phyloP scores from a whole-genome alignment of 164 flowering plant genomes.

The Platanus orientalis region DNA sequence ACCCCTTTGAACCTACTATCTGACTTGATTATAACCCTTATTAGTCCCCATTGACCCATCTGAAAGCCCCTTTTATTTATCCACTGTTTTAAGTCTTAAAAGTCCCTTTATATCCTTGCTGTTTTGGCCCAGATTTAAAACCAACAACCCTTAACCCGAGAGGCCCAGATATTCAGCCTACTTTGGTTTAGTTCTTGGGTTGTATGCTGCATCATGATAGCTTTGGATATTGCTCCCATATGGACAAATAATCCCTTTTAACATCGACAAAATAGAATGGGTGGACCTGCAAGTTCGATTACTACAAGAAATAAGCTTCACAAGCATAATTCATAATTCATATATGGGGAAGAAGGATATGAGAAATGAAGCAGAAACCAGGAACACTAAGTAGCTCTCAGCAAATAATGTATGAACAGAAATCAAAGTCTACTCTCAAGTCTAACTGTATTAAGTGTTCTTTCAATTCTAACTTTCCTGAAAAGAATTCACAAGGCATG shows the following conservation, averaged over 20 bases:
- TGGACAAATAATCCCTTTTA: slow-evolving; percentile 73
- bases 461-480: neutral
- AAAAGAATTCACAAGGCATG: neutral
- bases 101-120: too few species aligned
- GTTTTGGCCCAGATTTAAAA: too few species aligned
- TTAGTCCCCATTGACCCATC: too few species aligned
- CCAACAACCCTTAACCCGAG: too few species aligned
- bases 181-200: too few species aligned
- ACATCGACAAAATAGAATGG: slow-evolving; percentile 51
- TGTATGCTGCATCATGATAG: too few species aligned
- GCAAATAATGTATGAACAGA: neutral
- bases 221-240: slow-evolving; percentile 75
- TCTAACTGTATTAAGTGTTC: neutral
- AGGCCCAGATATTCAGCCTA: too few species aligned
- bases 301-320: neutral
- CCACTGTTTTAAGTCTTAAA: too few species aligned
- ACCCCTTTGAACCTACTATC: too few species aligned
- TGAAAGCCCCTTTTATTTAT: too few species aligned
- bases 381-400: too few species aligned
- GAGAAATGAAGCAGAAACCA: neutral
- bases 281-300: slow-evolving; percentile 46
- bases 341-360: neutral
- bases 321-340: neutral
- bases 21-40: too few species aligned
- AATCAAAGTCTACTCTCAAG: neutral